A percentile compares a stretch with the other conserved stretches of the same genome.
Conservation (phyloP, 2,329 filamentous ascomycete species). For the Fusarium sp. region DNA sequence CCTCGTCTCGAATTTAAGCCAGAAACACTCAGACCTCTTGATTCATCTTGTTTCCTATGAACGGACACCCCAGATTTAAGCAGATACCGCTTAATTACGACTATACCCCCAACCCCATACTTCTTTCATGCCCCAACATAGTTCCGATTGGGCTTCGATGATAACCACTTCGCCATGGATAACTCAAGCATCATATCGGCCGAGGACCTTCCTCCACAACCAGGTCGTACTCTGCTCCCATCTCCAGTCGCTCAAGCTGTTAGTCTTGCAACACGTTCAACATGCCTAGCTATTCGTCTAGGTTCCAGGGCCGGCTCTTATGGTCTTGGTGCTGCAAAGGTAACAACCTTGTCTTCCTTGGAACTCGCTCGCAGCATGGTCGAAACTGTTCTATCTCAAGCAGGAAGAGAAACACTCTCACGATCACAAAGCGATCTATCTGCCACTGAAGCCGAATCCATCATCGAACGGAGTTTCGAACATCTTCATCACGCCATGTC, state of each 20-base stretch:
- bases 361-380: constrained; percentile 66
- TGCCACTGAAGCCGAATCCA: constrained; percentile 64
- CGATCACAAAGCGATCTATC: constrained; percentile 60
- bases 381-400: constrained; percentile 64
- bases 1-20: neutral
- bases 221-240: constrained; percentile 65
- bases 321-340: constrained; percentile 63
- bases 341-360: constrained; percentile 67
- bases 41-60: neutral
- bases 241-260: constrained; percentile 67
- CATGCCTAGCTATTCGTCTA: constrained; percentile 66
- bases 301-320: constrained; percentile 64
- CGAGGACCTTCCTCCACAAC: constrained; percentile 37
- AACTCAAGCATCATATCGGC: constrained; percentile 25
- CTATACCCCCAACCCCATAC: neutral
- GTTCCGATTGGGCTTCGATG: constrained; percentile 15
- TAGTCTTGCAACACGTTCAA: constrained; percentile 70
- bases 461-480: constrained; percentile 67
- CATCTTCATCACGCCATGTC: constrained; percentile 68
- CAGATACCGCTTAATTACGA: neutral
- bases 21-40: neutral
- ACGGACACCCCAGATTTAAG: neutral
- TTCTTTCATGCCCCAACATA: neutral
- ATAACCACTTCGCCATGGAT: constrained; percentile 32
- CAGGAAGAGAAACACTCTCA: constrained; percentile 61